Base-by-base conservation (phyloP, 495 filamentous ascomycete genomes). In the Penicillium odoratum region DNA sequence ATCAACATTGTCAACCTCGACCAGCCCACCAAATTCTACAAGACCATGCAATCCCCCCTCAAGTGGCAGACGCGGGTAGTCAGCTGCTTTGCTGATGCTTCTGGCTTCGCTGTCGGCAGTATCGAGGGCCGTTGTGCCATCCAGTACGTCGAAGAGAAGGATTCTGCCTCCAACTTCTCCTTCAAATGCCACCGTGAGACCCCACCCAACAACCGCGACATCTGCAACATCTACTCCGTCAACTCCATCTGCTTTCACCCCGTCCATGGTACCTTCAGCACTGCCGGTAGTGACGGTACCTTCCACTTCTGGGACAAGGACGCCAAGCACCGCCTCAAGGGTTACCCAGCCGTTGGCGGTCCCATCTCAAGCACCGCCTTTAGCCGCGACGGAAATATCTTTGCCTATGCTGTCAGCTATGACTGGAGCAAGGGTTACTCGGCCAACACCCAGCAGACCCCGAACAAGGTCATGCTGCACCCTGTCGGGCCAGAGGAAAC, bases 271-370 rank as follows among this genome's bases (percentile, higher is more conserved):
- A 94, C 92, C 7, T 94, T 97, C 80, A 91, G 85, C 71, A 97
- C 93, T 3, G 90, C 92, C 29, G 93, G 93, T 46, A 84, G 81
- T 43, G 93, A 97, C 71, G 92, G 92, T 29, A 92, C 90, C 0
- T 94, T 94, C 76, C 87, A 91, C 72, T 91, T 90, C 77, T 92
- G 89, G 89, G 92, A 97, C 67, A 92, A 95, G 74, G 87, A 90
- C 57, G 86, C 89, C 54, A 94, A 95, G 69, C 87, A 91, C 69
- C 83, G 90, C 30, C 79, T 96, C 28, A 95, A 93, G 71, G 90
- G 90, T 13, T 96, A 93, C 67, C 91, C 92, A n/a, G 81, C 85
- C 36, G 89, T 91, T 13, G 88, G 89, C 18, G 91, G 88, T 6
- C 86, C 87, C 47, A 92, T 97, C 71, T 84, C 87, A 11, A 84